Percentiles rank a stretch among this genome's conserved stretches.
These are phyloP conservation scores for Xylaria flabelliformis DNA, from an alignment of 495 filamentous ascomycete species.

Conservation along the genomic window DNA sequence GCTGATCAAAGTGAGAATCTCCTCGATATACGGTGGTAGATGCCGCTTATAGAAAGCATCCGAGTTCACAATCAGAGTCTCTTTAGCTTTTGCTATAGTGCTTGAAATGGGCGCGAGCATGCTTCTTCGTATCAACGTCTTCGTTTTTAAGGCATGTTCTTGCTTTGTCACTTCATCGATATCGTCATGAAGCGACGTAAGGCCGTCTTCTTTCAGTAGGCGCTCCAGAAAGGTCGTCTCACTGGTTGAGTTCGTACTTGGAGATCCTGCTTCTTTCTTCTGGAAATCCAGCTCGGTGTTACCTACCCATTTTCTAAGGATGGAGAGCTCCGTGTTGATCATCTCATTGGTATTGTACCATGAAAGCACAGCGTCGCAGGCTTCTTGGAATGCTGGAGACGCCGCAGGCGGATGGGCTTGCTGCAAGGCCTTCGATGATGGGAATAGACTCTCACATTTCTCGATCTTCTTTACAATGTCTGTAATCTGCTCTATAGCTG, in stretches of 20 bases:
- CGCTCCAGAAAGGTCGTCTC: slow-evolving; percentile 93
- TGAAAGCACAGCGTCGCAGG: slow-evolving; percentile 84
- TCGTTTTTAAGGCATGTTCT: slow-evolving; percentile 43
- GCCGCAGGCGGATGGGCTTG: slow-evolving; percentile 71
- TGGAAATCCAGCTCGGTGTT: slow-evolving; percentile 94
- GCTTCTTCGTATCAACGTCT: slow-evolving; percentile 60
- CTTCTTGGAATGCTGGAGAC: slow-evolving; percentile 76
- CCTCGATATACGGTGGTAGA: slow-evolving; percentile 95
- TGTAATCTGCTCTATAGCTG: slow-evolving; percentile 82
- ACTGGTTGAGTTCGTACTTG: slow-evolving; percentile 73
- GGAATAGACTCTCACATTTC: slow-evolving; percentile 82
- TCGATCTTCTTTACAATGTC: slow-evolving; percentile 90
- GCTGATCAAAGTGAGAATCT: slow-evolving; percentile 92
- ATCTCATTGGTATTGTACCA: slow-evolving; percentile 99
- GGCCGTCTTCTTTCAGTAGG: slow-evolving; percentile 96
- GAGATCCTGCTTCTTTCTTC: slow-evolving; percentile 61
- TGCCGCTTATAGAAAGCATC: slow-evolving; percentile 87
- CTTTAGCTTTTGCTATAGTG: slow-evolving; percentile 92
- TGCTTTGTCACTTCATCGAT: slow-evolving; percentile 45
- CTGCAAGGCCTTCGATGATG: slow-evolving; percentile 76
- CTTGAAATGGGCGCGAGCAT: slow-evolving; percentile 82
- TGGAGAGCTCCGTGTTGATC: slow-evolving; percentile 91
- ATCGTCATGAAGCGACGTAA: slow-evolving; percentile 88
- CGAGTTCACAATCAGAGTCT: slow-evolving; percentile 85
- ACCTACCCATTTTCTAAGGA: slow-evolving; percentile 93